Evolutionary conservation across 805 yeast genomes (phyloP), one percentile per base, ranked within the genome.

Genomic region (Saccharomycopsis amapae): DNA sequence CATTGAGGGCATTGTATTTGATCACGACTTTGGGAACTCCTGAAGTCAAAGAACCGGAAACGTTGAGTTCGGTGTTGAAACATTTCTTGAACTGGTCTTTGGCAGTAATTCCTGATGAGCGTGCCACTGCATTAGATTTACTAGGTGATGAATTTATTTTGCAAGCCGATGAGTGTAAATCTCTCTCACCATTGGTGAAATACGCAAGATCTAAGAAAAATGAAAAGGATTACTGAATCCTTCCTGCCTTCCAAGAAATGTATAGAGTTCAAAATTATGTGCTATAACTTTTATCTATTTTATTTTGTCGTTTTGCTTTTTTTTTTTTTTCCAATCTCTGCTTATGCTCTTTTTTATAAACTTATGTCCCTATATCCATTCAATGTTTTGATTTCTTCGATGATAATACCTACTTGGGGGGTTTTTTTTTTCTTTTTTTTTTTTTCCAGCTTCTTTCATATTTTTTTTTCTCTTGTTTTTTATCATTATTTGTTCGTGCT

Each of bases 1-100:
- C 98, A 18, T 73, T 93, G 59, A 77, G 94, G 58, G 97, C 97
- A 0, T 69, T 93, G 42, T 93, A 89, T 64, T 70, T 93, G 62
- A 93, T 93, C 69, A 95, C 96, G 3, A 87, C 96, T 0, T 90
- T 86, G 58, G 98, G 98, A 42, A 93, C 97, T 0, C 98, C 98
- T 17, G 80, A 81, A 55, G 71, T 93, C 58, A 88, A 89, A 62
- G 87, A 88, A 57, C 93, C 95, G 2, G 95, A 85, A 46, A 35
- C 79, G 4, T 66, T 93, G 42, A 78, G 89, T 51, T 65, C 72
- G 40, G 73, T 71, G 18, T 68, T 93, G 59, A 76, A 79, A 55
- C 66, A 71, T 42, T 93, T 93, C 58, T 71, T 93, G 57, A 74
- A 79, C 30, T 73, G 81, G 72, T 82, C 93, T 60, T 69, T 90